These are phyloP conservation scores for Pythium vanterpoolii DNA, from an alignment of 352 stramenopile genomes.

Conservation along the genomic window DNA sequence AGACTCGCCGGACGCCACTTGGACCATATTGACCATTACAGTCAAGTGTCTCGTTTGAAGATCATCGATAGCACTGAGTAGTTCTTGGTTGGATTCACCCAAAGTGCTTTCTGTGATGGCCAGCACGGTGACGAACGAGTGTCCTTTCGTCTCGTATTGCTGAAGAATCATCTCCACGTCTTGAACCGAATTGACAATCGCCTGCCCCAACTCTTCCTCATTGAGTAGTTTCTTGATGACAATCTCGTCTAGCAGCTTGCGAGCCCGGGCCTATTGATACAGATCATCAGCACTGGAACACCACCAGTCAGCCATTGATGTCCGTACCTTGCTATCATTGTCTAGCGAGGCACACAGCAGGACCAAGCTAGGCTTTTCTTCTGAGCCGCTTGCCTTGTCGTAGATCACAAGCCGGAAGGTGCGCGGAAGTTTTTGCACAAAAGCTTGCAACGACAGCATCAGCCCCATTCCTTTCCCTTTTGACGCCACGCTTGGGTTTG, in stretches of 20 bases:
- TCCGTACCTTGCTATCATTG: not conserved
- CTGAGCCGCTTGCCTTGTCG: not conserved
- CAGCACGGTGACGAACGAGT: not conserved
- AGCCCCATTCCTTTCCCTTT: not conserved
- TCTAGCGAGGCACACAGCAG: not conserved
- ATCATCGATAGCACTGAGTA: not conserved
- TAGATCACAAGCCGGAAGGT: slow-evolving; percentile 3
- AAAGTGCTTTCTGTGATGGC: not conserved
- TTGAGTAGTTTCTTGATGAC: not conserved
- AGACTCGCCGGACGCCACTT: not conserved
- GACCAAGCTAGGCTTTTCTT: not conserved
- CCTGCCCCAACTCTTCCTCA: not conserved
- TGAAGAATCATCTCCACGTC: not conserved
- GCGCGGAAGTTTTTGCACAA: slow-evolving; percentile 7
- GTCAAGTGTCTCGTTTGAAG: not conserved
- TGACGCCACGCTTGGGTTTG: slow-evolving; percentile 25
- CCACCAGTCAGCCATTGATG: not conserved
- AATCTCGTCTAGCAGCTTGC: slow-evolving; percentile 1
- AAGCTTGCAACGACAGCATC: slow-evolving; percentile 3
- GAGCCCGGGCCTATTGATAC: not conserved
- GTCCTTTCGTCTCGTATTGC: not conserved
- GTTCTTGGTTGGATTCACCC: not conserved
- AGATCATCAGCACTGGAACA: not conserved
- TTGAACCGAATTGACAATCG: not conserved
- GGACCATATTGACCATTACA: not conserved